These are phyloP conservation scores for Boletus sp. DNA, from an alignment of 768 basidiomycete genomes.

Conservation along the genomic window DNA sequence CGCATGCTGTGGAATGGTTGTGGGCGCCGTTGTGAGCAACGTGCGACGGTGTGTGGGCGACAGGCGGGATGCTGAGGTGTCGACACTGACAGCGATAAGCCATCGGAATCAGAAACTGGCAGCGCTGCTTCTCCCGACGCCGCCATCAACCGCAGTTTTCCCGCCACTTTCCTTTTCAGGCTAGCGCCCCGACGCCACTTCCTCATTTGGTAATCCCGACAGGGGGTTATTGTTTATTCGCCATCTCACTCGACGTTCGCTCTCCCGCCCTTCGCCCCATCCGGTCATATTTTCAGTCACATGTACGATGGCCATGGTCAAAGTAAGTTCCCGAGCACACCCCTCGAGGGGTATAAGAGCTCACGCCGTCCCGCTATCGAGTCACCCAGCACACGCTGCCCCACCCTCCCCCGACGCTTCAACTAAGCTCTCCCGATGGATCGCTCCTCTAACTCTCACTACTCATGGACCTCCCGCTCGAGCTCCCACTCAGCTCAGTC, in stretches of 20 bases:
- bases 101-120: slow-evolving; percentile 12
- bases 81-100: slow-evolving; percentile 16
- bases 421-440: slow-evolving; percentile 20
- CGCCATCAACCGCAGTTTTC: slow-evolving; percentile 19
- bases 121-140: slow-evolving; percentile 14
- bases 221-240: slow-evolving; percentile 12
- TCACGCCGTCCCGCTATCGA: slow-evolving; percentile 7
- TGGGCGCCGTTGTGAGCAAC: slow-evolving; percentile 2
- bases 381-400: slow-evolving; percentile 19
- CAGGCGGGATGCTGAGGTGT: not conserved
- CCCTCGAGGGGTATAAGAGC: slow-evolving; percentile 28
- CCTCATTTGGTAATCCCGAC: slow-evolving; percentile 20
- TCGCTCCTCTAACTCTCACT: slow-evolving; percentile 16
- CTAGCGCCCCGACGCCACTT: slow-evolving; percentile 20
- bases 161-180: slow-evolving; percentile 23
- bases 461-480: slow-evolving; percentile 22
- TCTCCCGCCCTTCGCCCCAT: slow-evolving; percentile 26
- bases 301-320: not conserved
- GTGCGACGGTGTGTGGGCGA: slow-evolving; percentile 14
- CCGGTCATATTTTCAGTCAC: slow-evolving; percentile 15
- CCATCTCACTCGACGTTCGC: slow-evolving; percentile 22
- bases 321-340: slow-evolving; percentile 23
- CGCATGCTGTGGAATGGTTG: not conserved
- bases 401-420: not conserved
- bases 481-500: slow-evolving; percentile 3